These are phyloP conservation scores for Babesia bovis DNA, from an alignment of 169 alveolate genomes.

Conservation along the genomic window DNA sequence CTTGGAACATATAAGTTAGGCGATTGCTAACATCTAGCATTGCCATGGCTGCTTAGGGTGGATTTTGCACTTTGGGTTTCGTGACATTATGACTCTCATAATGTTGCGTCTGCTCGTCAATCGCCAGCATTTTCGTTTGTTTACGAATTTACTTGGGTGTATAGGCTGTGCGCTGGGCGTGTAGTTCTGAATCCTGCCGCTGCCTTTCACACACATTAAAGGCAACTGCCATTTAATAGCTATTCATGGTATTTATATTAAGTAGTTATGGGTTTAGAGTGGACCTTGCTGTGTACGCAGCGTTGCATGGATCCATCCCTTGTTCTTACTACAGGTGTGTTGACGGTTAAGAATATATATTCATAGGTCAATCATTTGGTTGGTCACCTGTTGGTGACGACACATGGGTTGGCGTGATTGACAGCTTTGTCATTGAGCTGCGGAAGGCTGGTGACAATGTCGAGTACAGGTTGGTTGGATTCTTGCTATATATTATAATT, in stretches of 20 bases:
- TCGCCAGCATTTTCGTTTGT: too few species aligned
- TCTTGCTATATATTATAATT: neutral
- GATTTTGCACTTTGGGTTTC: too few species aligned
- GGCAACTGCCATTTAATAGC: constrained; percentile 17
- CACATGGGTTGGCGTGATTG: constrained; percentile 62
- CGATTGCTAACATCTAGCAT: too few species aligned
- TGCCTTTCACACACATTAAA: constrained; percentile 5
- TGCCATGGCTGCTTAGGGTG: too few species aligned
- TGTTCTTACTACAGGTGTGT: constrained; percentile 16
- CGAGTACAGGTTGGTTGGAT: constrained; percentile 35
- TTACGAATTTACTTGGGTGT: neutral
- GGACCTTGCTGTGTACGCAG: constrained; percentile 11
- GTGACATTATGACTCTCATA: too few species aligned
- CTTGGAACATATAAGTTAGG: too few species aligned
- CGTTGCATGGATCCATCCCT: constrained; percentile 28
- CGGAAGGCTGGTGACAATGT: constrained; percentile 46
- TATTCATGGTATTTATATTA: neutral
- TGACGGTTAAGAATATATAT: neutral
- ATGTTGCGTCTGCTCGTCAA: too few species aligned
- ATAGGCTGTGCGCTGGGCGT: neutral
- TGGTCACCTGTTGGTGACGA: constrained; percentile 44
- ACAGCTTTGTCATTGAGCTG: constrained; percentile 32
- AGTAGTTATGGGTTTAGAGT: neutral
- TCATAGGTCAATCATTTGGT: constrained; percentile 58
- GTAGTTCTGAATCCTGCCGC: neutral